These are phyloP conservation scores for Trypanosomatidae sp. DNA, from an alignment of 208 protist genomes.

Conservation along the genomic window DNA sequence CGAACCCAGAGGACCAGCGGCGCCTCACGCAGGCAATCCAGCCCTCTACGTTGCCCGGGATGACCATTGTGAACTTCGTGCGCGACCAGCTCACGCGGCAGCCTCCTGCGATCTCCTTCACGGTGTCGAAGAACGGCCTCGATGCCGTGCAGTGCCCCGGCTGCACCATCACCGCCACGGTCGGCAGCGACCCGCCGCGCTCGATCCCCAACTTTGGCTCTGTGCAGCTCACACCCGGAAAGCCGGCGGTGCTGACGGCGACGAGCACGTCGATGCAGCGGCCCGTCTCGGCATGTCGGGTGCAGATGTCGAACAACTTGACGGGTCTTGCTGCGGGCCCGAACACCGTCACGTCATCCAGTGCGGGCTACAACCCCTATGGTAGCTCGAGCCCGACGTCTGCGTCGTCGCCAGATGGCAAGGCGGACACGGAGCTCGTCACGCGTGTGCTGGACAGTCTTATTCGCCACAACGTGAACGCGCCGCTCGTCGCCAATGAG, in stretches of 20 bases:
- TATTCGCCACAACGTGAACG: conserved; percentile 48
- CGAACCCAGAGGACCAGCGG: conserved; percentile 42
- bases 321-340: conserved; percentile 3
- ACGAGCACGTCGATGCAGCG: conserved; percentile 35
- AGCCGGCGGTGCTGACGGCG: conserved; percentile 42
- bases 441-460: conserved; percentile 67
- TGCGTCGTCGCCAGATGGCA: conserved; percentile 10
- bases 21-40: conserved; percentile 43
- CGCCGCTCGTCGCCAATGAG: conserved; percentile 41
- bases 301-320: conserved; percentile 42
- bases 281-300: conserved; percentile 37
- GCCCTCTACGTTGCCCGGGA: conserved; percentile 34
- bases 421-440: conserved; percentile 51
- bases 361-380: background rate
- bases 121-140: conserved; percentile 26
- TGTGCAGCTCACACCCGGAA: conserved; percentile 33
- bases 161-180: conserved; percentile 47
- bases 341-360: background rate
- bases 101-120: conserved; percentile 62
- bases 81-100: conserved; percentile 50
- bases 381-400: background rate
- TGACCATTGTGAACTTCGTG: conserved; percentile 56
- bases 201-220: conserved; percentile 39
- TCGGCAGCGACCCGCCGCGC: conserved; percentile 44
- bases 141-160: conserved; percentile 59